These are phyloP conservation scores for Boeremia lycopersici DNA, from an alignment of 2,329 filamentous ascomycete species.

Conservation along the genomic window DNA sequence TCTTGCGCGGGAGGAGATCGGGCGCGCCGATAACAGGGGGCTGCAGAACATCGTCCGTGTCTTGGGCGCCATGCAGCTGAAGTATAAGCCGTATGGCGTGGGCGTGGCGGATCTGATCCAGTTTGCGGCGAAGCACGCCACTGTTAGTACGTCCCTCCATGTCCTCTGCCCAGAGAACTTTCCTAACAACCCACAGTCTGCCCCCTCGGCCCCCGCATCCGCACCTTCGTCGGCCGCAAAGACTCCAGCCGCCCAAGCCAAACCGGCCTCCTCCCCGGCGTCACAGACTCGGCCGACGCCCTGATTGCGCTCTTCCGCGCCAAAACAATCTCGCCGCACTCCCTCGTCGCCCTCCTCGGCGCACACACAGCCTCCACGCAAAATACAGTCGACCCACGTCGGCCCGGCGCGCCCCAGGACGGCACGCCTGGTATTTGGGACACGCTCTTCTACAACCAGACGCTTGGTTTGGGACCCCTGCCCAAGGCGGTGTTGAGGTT, in stretches of 20 bases:
- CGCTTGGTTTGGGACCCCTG: slow-evolving; percentile 23
- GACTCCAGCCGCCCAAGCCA: slow-evolving; percentile 29
- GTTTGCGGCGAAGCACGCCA: slow-evolving; percentile 38
- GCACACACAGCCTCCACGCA: slow-evolving; percentile 43
- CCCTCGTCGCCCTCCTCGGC: slow-evolving; percentile 39
- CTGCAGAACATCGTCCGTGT: slow-evolving; percentile 24
- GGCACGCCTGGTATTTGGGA: slow-evolving; percentile 43
- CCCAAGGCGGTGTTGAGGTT: slow-evolving; percentile 40
- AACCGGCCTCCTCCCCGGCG: slow-evolving; percentile 35
- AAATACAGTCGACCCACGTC: slow-evolving; percentile 29
- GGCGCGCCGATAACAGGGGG: slow-evolving; percentile 30
- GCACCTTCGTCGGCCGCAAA: slow-evolving; percentile 41
- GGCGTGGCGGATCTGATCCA: slow-evolving; percentile 44
- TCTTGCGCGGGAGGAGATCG: slow-evolving; percentile 26
- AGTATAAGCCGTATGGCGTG: slow-evolving; percentile 28
- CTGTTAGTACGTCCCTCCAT: slow-evolving; percentile 22
- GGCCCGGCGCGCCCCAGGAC: slow-evolving; percentile 35
- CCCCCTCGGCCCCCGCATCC: slow-evolving; percentile 40
- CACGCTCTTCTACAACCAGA: slow-evolving; percentile 41
- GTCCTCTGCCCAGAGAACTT: background rate
- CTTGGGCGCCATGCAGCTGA: slow-evolving; percentile 12
- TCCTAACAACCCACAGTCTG: slow-evolving; percentile 20
- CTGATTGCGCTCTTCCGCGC: slow-evolving; percentile 42
- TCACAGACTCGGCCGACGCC: slow-evolving; percentile 31
- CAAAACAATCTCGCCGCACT: slow-evolving; percentile 43